These are phyloP conservation scores for Daedaleopsis sinensis DNA, from an alignment of 768 basidiomycete species.

Conservation along the genomic window DNA sequence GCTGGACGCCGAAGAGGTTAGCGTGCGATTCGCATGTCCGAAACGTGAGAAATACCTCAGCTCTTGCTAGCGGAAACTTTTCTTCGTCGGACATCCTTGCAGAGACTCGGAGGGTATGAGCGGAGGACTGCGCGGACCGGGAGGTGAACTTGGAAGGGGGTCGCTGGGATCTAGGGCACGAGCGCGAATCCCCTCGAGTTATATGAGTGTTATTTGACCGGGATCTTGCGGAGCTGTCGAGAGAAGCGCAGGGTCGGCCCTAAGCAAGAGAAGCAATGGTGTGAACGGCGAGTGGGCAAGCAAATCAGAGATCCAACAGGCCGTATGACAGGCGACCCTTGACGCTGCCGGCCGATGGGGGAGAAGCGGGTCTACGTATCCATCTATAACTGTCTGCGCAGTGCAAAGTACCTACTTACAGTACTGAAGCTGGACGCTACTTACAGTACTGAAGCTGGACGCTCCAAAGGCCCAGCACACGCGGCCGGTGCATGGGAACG, in stretches of 20 bases:
- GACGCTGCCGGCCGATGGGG: not conserved
- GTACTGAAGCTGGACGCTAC: not conserved
- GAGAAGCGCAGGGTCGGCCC: no score
- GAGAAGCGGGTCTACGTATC: not conserved
- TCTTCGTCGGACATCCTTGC: slow-evolving; percentile 8
- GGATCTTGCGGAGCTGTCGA: no score
- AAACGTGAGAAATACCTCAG: not conserved
- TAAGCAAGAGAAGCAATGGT: not conserved
- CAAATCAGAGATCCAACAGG: not conserved
- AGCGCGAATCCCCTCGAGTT: not conserved
- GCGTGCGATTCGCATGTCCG: not conserved
- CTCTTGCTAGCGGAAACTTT: slow-evolving; percentile 1
- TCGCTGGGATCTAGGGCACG: not conserved
- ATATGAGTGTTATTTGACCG: not conserved
- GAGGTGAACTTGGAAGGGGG: not conserved
- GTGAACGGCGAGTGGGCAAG: no score
- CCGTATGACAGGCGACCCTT: not conserved
- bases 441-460: not conserved
- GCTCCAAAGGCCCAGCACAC: no score
- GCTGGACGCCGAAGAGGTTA: not conserved
- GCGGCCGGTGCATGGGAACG: not conserved
- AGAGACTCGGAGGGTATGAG: not conserved
- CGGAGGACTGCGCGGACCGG: not conserved
- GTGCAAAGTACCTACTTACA: not conserved
- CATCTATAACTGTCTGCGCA: no score